Percentiles rank a stretch among this genome's conserved stretches.
Conservation (phyloP, 2,329 filamentous ascomycete species). For the Colletotrichum destructivum region DNA sequence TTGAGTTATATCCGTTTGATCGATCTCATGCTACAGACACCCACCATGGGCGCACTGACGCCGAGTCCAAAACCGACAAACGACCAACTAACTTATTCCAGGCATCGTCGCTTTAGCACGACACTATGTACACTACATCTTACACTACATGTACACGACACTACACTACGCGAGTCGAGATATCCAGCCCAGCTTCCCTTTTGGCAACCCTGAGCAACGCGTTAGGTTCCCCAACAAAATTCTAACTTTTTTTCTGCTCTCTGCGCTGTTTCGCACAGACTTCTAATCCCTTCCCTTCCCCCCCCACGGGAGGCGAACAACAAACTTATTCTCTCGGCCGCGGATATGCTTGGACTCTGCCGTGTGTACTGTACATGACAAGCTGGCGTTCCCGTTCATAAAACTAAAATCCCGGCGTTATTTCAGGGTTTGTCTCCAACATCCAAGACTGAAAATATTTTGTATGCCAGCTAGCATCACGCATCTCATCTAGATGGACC, state of each 20-base stretch:
- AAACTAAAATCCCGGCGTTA: neutral
- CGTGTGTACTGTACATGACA: neutral
- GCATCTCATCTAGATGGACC: conserved; percentile 1
- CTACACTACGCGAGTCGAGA: too few relatives aligned
- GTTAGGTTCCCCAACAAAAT: conserved; percentile 39
- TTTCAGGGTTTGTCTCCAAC: neutral
- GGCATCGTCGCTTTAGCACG: neutral
- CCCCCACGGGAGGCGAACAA: conserved; percentile 1
- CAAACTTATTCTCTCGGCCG: neutral
- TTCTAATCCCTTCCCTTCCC: neutral
- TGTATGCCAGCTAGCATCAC: neutral
- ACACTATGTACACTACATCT: too few relatives aligned
- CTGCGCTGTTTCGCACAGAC: conserved; percentile 11
- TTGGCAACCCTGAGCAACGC: neutral
- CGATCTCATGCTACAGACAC: neutral
- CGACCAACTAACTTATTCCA: neutral
- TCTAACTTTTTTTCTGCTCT: conserved; percentile 25
- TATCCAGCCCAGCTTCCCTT: too few relatives aligned
- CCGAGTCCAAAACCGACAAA: neutral
- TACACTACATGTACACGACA: too few relatives aligned
- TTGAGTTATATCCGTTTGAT: neutral
- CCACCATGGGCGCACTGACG: conserved; percentile 9
- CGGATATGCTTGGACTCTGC: neutral
- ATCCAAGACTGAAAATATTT: too few relatives aligned
- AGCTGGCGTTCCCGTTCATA: neutral